These are phyloP conservation scores for Alternaria triticina DNA, from an alignment of 2,329 filamentous ascomycete species.

Conservation along the genomic window DNA sequence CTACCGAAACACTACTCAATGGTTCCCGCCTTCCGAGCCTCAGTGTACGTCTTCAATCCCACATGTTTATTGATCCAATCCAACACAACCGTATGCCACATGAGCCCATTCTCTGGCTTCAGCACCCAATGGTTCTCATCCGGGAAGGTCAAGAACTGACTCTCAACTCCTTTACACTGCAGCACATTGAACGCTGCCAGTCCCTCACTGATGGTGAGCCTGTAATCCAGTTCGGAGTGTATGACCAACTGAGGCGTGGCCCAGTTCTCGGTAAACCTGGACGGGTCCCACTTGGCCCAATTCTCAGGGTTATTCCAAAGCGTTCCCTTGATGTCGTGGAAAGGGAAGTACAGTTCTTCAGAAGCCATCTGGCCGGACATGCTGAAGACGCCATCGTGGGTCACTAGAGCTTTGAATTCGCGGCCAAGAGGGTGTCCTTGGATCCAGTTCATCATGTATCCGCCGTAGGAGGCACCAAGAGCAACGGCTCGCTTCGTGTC, in stretches of 20 bases:
- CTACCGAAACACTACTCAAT: neutral
- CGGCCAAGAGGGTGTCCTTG: slow-evolving; percentile 84
- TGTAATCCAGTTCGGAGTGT: slow-evolving; percentile 89
- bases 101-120: slow-evolving; percentile 86
- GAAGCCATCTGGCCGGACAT: slow-evolving; percentile 57
- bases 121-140: slow-evolving; percentile 85
- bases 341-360: slow-evolving; percentile 60
- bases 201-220: slow-evolving; percentile 83
- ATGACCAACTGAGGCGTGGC: slow-evolving; percentile 87
- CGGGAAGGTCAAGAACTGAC: slow-evolving; percentile 80
- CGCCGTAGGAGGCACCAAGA: slow-evolving; percentile 65
- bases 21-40: slow-evolving; percentile 19
- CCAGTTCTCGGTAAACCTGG: slow-evolving; percentile 70
- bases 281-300: slow-evolving; percentile 66
- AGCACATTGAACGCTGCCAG: slow-evolving; percentile 85
- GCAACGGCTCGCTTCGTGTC: slow-evolving; percentile 74
- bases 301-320: slow-evolving; percentile 50
- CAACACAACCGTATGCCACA: slow-evolving; percentile 88
- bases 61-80: slow-evolving; percentile 72
- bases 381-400: slow-evolving; percentile 85
- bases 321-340: slow-evolving; percentile 51
- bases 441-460: slow-evolving; percentile 74
- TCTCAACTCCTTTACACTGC: slow-evolving; percentile 76
- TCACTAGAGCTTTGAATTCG: slow-evolving; percentile 86
- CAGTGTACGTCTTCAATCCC: slow-evolving; percentile 56